These are phyloP conservation scores for Aphanoascus verrucosus DNA, from an alignment of 2,329 filamentous ascomycete species.

Conservation along the genomic window DNA sequence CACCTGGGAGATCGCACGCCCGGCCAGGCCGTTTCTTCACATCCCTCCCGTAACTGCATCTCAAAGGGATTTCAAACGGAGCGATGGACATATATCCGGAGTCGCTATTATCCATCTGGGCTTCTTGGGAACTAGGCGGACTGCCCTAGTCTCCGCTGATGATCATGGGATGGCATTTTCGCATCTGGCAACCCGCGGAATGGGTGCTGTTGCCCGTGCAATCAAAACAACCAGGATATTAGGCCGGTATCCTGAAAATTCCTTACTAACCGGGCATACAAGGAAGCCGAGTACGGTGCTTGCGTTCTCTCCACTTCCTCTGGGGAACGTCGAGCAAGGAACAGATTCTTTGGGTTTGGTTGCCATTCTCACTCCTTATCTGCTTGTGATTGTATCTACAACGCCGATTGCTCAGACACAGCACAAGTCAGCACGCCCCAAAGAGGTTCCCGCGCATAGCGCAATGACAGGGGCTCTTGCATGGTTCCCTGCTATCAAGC, in stretches of 20 bases:
- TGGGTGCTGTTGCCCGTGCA: slow-evolving; percentile 70
- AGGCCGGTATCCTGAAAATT: slow-evolving; percentile 68
- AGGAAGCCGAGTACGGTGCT: slow-evolving; percentile 90
- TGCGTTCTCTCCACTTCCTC: slow-evolving; percentile 76
- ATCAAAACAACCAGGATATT: slow-evolving; percentile 86
- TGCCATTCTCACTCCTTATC: slow-evolving; percentile 88
- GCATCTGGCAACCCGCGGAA: slow-evolving; percentile 82
- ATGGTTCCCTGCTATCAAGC: slow-evolving; percentile 92
- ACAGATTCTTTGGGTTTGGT: slow-evolving; percentile 84
- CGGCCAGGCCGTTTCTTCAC: slow-evolving; percentile 77
- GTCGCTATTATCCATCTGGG: slow-evolving; percentile 80
- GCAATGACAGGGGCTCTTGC: slow-evolving; percentile 87
- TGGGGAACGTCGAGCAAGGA: slow-evolving; percentile 85
- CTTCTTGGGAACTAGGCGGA: slow-evolving; percentile 86
- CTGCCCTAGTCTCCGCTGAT: slow-evolving; percentile 88
- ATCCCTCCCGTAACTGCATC: slow-evolving; percentile 65
- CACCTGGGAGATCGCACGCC: slow-evolving; percentile 82
- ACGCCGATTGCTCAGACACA: slow-evolving; percentile 94
- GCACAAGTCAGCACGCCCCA: slow-evolving; percentile 82
- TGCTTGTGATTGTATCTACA: slow-evolving; percentile 93
- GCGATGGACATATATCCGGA: slow-evolving; percentile 71
- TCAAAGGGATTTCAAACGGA: slow-evolving; percentile 53
- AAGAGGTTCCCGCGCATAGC: slow-evolving; percentile 80
- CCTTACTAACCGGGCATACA: slow-evolving; percentile 50
- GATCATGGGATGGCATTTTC: slow-evolving; percentile 96